These are phyloP conservation scores for Nicotiana knightiana DNA, from an alignment of 257 asterid genomes.

Conservation along the genomic window DNA sequence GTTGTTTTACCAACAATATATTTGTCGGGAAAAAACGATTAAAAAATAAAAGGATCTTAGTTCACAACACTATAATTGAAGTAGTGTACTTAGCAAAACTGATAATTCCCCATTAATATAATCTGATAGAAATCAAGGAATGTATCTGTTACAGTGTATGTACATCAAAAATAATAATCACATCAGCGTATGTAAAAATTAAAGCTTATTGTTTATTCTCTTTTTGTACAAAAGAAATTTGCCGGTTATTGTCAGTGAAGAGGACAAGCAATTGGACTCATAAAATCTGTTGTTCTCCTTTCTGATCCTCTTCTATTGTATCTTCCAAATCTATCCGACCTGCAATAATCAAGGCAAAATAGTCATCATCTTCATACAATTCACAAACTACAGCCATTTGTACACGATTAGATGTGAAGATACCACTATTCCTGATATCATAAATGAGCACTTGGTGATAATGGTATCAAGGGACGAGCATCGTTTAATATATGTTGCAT, in stretches of 20 bases:
- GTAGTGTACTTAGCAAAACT: background rate
- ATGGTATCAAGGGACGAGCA: no score
- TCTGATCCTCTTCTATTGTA: conserved; percentile 58
- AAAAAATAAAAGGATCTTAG: no score
- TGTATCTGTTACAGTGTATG: background rate
- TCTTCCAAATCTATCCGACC: conserved; percentile 61
- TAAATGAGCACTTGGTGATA: no score
- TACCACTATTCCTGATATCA: no score
- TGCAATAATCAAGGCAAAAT: conserved; percentile 21
- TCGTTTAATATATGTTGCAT: no score
- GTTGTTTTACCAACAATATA: no score
- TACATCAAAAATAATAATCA: background rate
- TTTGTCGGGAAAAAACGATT: no score
- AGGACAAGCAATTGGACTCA: background rate
- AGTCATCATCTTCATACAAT: no score
- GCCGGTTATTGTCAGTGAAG: conserved; percentile 13
- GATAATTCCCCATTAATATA: background rate
- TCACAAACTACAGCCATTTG: no score
- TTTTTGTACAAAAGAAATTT: conserved; percentile 26
- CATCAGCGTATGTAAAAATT: background rate
- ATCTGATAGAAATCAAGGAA: background rate
- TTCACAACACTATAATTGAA: background rate
- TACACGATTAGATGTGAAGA: no score
- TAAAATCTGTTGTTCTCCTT: conserved; percentile 16
- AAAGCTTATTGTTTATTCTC: conserved; percentile 25